phyloP scores from a whole-genome alignment of 495 filamentous ascomycete genomes.

The Parachaetomium inaequale region DNA sequence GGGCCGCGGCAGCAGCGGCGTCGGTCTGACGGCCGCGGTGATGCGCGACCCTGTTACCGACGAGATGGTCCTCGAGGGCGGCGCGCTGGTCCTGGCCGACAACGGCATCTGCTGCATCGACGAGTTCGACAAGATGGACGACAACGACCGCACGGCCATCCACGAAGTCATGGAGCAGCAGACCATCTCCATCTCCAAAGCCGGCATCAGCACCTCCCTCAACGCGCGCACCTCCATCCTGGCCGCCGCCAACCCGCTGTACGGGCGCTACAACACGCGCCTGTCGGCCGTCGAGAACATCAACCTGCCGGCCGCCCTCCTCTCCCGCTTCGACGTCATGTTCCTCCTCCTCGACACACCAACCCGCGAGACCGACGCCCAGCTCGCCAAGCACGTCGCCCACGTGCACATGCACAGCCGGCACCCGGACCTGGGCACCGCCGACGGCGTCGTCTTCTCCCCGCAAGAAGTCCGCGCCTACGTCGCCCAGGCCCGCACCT shows the following conservation, averaged over 20 bases:
- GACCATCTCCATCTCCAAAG: constrained; percentile 98
- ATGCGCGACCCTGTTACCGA: constrained; percentile 99
- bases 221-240: constrained; percentile 96
- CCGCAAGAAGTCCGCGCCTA: constrained; percentile 93
- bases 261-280: constrained; percentile 95
- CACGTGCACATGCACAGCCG: constrained; percentile 96
- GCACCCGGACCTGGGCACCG: constrained; percentile 73
- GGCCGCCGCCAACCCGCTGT: constrained; percentile 96
- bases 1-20: constrained; percentile 90
- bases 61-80: constrained; percentile 97
- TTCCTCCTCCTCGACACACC: constrained; percentile 96
- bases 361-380: constrained; percentile 79
- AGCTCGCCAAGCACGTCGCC: constrained; percentile 92
- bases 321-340: constrained; percentile 95
- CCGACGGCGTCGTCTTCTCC: constrained; percentile 62
- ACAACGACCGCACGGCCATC: constrained; percentile 91
- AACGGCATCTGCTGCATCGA: constrained; percentile 99
- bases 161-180: constrained; percentile 99
- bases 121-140: constrained; percentile 99
- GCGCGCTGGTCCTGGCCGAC: constrained; percentile 91
- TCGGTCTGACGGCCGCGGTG: constrained; percentile 94
- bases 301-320: constrained; percentile 90
- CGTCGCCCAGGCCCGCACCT: constrained; percentile 86
- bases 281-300: constrained; percentile 98
- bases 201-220: constrained; percentile 91